These are phyloP conservation scores for Trichosanthes cucumerina DNA, from an alignment of 306 rosid genomes.

Conservation along the genomic window DNA sequence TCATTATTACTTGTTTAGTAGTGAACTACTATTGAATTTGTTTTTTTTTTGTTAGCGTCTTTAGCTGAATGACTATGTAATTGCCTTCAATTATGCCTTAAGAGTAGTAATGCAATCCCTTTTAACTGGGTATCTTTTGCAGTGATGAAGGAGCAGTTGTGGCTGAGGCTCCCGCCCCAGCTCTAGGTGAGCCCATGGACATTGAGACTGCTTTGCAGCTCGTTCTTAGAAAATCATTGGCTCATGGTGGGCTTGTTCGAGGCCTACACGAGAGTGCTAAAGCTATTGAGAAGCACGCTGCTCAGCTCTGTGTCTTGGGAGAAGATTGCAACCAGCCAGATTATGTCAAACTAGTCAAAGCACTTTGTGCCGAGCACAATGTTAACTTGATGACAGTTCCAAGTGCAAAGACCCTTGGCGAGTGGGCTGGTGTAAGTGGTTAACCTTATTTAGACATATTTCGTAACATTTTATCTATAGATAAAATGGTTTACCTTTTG, in stretches of 20 bases:
- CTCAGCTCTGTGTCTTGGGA: constrained; percentile 74
- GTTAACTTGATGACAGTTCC: constrained; percentile 67
- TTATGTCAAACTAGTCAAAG: constrained; percentile 74
- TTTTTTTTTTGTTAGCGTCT: not conserved
- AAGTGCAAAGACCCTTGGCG: constrained; percentile 82
- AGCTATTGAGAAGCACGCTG: constrained; percentile 69
- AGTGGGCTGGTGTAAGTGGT: constrained; percentile 89
- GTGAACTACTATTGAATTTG: not conserved
- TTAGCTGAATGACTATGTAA: not conserved
- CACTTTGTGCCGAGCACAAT: constrained; percentile 73
- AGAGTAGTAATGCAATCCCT: not conserved
- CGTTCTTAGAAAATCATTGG: constrained; percentile 71
- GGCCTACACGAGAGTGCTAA: constrained; percentile 82
- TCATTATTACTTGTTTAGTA: not conserved
- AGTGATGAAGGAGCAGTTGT: constrained; percentile 36
- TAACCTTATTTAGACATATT: not conserved
- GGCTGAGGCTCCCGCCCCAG: constrained; percentile 24
- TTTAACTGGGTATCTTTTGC: not conserved
- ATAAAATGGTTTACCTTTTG: not conserved
- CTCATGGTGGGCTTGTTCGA: constrained; percentile 73
- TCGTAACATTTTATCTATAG: not conserved
- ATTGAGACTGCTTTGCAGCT: constrained; percentile 53
- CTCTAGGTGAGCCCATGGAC: constrained; percentile 44
- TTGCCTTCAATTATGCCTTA: not conserved
- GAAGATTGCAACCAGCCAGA: constrained; percentile 87